A percentile compares a stretch with the other conserved stretches of the same genome.
These are phyloP conservation scores for Boeremia exigua DNA, from an alignment of 2,329 filamentous ascomycete species.

Conservation along the genomic window DNA sequence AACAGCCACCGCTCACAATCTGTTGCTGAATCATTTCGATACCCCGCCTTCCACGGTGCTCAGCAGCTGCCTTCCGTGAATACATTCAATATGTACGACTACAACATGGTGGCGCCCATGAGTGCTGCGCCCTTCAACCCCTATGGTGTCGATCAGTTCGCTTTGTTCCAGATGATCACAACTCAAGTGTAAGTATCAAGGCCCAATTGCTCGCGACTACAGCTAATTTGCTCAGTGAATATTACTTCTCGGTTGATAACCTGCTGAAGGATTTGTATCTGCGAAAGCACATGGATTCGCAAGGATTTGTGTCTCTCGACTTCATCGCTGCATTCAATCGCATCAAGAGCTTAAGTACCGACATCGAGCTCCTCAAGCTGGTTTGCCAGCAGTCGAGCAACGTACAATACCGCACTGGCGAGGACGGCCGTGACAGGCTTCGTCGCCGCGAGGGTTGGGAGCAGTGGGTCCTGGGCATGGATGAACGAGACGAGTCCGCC, in stretches of 20 bases:
- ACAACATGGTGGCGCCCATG: slow-evolving; percentile 62
- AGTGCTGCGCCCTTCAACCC: slow-evolving; percentile 64
- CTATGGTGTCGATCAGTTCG: slow-evolving; percentile 64
- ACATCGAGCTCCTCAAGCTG: slow-evolving; percentile 74
- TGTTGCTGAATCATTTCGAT: slow-evolving; percentile 61
- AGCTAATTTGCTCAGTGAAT: slow-evolving; percentile 68
- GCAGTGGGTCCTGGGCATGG: slow-evolving; percentile 75
- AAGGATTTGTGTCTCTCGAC: slow-evolving; percentile 84
- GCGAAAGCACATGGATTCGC: slow-evolving; percentile 89
- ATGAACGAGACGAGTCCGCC: slow-evolving; percentile 74
- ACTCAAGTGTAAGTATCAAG: slow-evolving; percentile 61
- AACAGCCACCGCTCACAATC: slow-evolving; percentile 65
- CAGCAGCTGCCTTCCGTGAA: slow-evolving; percentile 53
- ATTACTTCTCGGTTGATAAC: slow-evolving; percentile 97
- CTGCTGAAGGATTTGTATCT: slow-evolving; percentile 91
- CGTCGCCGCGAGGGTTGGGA: slow-evolving; percentile 79
- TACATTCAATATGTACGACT: slow-evolving; percentile 64
- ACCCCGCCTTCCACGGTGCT: slow-evolving; percentile 41
- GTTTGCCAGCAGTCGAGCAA: slow-evolving; percentile 75
- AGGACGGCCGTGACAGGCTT: slow-evolving; percentile 79
- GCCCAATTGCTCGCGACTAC: not conserved
- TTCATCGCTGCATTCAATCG: slow-evolving; percentile 88
- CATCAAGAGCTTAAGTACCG: slow-evolving; percentile 73
- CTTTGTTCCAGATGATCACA: slow-evolving; percentile 63
- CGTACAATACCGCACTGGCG: slow-evolving; percentile 76